phyloP scores from a whole-genome alignment of 2,329 filamentous ascomycete genomes.

The Westerdykella aurantiaca region DNA sequence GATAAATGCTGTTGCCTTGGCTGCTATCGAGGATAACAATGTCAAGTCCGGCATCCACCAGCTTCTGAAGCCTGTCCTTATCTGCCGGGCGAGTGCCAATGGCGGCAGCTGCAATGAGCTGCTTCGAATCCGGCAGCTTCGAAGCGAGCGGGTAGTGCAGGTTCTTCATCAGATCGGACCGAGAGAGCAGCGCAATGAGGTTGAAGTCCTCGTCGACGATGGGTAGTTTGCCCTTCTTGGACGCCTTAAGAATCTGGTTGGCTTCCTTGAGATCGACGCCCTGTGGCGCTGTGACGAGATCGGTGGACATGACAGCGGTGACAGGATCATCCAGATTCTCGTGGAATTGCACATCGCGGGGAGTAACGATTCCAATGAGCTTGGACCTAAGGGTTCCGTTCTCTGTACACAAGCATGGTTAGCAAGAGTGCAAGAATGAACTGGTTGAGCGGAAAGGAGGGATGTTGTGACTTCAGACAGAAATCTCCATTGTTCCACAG shows the following conservation, averaged over 20 bases:
- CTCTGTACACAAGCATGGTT: conserved; percentile 52
- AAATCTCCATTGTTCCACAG: conserved; percentile 63
- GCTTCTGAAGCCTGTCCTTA: conserved; percentile 75
- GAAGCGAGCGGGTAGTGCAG: conserved; percentile 93
- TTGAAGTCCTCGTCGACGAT: conserved; percentile 81
- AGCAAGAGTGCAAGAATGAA: conserved; percentile 8
- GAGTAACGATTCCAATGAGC: conserved; percentile 94
- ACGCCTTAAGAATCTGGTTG: conserved; percentile 87
- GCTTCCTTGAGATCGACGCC: conserved; percentile 83
- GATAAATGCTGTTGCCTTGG: conserved; percentile 98
- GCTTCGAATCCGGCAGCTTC: conserved; percentile 94
- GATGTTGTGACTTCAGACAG: conserved; percentile 43
- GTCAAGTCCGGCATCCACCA: conserved; percentile 91
- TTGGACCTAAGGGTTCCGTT: conserved; percentile 89
- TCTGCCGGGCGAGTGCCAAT: conserved; percentile 94
- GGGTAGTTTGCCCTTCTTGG: conserved; percentile 97
- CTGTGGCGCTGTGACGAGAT: conserved; percentile 79
- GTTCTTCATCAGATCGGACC: conserved; percentile 96
- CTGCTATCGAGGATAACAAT: conserved; percentile 93
- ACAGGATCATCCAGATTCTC: conserved; percentile 66
- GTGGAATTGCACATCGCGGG: conserved; percentile 97
- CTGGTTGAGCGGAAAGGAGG: conserved; percentile 3
- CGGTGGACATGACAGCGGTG: conserved; percentile 88
- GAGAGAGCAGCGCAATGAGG: conserved; percentile 49
- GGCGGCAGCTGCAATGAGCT: conserved; percentile 89